Base-by-base conservation (phyloP, 2,329 filamentous ascomycete genomes). In the Aspergillus arachidicola region DNA sequence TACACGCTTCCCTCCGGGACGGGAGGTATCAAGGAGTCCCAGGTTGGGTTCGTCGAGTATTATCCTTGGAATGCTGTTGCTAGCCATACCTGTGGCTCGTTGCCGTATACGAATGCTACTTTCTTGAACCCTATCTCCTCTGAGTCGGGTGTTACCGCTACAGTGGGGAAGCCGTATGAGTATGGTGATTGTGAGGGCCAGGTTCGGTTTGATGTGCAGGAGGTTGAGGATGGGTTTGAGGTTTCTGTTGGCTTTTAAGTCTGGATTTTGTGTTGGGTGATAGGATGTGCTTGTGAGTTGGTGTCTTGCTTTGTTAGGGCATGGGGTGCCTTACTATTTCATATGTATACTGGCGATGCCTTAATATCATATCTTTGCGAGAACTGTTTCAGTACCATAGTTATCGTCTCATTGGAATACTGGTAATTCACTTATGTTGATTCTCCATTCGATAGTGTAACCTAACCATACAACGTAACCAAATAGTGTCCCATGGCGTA, bases 1-100 rank as follows among this genome's bases (percentile, higher is more conserved):
- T 75, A 71, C 32, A 73, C 70, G 1, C 64, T 75, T 3, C 72
- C 73, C 6, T 45, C 56, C 26, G 70, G 66, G 0, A 56, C 69
- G 1, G 66, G 66, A 0, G 72, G 72, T 1, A 72, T 75, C 53
- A 23, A 65, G 55, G 57, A 58, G 10, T 60, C 48, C 4, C 71
- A 74, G 59, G 43, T 72, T 5, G 73, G 73, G 1, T 74, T 74
- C 62, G 64, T 75, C 3, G 73, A 75, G 59, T 72, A 75, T 64
- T 75, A 72, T 65, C 69, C 62, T 2, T 71, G 67, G 66, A 71
- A 72, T 19, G 60, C 61, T 2, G 60, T 26, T 11, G 19, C 34
- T 11, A 57, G 56, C 23, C 66, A 71, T 61, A 54, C 59, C 6
- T 71, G 70, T 61, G 50, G 48, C 7, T 34, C 59, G 21, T 54